These are phyloP conservation scores for Alisma plantagoaquatica DNA, from an alignment of 106 monocot genomes.

Conservation along the genomic window DNA sequence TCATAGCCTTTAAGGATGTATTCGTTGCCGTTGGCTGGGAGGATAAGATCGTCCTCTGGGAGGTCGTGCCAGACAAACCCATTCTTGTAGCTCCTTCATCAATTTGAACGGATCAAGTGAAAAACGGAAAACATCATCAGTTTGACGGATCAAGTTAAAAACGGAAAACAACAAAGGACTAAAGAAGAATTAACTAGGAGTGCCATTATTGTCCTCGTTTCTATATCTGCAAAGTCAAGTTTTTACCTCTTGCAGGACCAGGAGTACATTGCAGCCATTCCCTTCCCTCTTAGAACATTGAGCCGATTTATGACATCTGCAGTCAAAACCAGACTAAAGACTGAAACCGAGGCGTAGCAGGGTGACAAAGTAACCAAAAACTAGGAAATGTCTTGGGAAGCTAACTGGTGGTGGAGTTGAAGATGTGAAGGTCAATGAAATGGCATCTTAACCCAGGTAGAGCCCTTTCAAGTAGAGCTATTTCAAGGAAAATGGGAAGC, in stretches of 20 bases:
- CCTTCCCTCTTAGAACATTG: constrained; percentile 35
- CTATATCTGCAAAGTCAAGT: background rate
- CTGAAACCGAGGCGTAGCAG: background rate
- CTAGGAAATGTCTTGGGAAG: background rate
- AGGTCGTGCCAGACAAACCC: constrained; percentile 92
- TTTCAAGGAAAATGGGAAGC: no score
- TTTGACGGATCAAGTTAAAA: background rate
- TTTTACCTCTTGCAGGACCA: constrained; percentile 58
- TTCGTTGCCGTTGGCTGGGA: constrained; percentile 50
- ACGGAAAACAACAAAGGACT: background rate
- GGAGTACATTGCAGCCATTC: constrained; percentile 43
- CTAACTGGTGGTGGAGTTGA: no score
- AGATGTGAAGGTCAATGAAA: background rate
- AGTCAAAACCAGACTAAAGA: background rate
- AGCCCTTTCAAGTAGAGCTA: no score
- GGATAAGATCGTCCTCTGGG: constrained; percentile 67
- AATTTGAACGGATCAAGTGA: background rate
- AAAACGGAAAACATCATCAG: no score
- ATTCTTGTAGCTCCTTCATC: constrained; percentile 78
- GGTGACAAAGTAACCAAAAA: background rate
- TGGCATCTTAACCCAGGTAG: no score
- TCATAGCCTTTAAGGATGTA: constrained; percentile 86
- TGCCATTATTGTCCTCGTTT: background rate
- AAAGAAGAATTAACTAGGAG: background rate
- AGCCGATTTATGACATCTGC: constrained; percentile 38